phyloP scores from a whole-genome alignment of 2,329 filamentous ascomycete genomes.

The Fusarium cicatricum region DNA sequence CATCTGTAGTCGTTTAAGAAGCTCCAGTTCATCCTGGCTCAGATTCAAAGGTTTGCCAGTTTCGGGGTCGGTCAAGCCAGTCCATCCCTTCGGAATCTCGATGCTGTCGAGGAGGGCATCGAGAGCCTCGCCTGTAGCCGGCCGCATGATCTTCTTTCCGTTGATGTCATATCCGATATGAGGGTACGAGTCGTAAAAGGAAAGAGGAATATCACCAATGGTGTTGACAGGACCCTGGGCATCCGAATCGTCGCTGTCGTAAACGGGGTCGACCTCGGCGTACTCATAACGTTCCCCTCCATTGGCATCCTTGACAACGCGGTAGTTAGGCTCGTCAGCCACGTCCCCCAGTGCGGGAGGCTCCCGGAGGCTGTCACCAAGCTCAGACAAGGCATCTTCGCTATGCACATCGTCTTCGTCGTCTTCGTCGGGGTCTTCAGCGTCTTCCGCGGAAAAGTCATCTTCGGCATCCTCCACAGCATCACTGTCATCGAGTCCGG shows the following conservation, averaged over 20 bases:
- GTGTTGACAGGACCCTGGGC: constrained; percentile 83
- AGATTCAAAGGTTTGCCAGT: constrained; percentile 93
- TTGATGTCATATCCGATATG: constrained; percentile 99
- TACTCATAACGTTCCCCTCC: constrained; percentile 92
- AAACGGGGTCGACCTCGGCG: constrained; percentile 90
- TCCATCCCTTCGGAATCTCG: constrained; percentile 97
- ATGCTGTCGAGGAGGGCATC: constrained; percentile 96
- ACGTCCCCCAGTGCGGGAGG: constrained; percentile 51
- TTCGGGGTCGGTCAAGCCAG: constrained; percentile 89
- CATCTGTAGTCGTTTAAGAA: constrained; percentile 86
- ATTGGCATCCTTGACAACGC: constrained; percentile 81
- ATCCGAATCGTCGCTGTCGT: constrained; percentile 96
- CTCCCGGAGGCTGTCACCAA: constrained; percentile 44
- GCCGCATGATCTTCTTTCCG: constrained; percentile 96
- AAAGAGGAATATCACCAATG: constrained; percentile 91
- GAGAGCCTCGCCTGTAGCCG: constrained; percentile 90
- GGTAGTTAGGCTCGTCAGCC: constrained; percentile 55
- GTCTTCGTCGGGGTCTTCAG: constrained; percentile 43
- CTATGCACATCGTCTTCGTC: constrained; percentile 42
- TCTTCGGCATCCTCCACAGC: constrained; percentile 47
- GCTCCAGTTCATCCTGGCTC: constrained; percentile 85
- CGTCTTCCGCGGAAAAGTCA: constrained; percentile 3
- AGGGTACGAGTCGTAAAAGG: constrained; percentile 96
- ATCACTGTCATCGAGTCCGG: constrained; percentile 57
- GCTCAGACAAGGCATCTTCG: constrained; percentile 45